Conservation (phyloP, 139 green algal genomes). For the Chlamydomonas schloesseri region DNA sequence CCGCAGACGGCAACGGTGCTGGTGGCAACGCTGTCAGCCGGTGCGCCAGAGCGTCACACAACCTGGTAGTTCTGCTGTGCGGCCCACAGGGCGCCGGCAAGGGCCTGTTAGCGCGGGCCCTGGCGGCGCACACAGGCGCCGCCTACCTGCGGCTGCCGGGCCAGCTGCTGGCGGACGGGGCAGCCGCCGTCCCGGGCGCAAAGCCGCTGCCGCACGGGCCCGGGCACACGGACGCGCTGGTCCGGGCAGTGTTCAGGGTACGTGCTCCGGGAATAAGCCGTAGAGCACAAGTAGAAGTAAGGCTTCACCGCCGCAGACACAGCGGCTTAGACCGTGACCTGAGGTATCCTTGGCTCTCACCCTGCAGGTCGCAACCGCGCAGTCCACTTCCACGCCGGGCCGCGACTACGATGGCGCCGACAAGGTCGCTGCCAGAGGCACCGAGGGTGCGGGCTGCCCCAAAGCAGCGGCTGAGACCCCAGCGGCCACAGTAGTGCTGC, state of each 20-base stretch:
- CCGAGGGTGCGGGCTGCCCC: no score
- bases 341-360: no score
- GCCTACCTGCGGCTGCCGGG: background rate
- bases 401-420: no score
- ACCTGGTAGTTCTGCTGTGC: background rate
- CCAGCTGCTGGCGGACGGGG: background rate
- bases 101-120: background rate
- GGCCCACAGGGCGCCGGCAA: conserved; percentile 15
- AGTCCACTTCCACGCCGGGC: no score
- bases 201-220: background rate
- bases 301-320: no score
- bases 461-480: no score
- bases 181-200: background rate
- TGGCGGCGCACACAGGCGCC: background rate
- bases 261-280: background rate
- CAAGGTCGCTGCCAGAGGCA: no score
- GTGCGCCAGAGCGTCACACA: background rate
- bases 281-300: no score
- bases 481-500: background rate
- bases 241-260: conserved; percentile 8
- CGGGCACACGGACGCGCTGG: background rate
- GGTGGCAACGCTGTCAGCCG: no score
- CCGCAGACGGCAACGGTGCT: no score
- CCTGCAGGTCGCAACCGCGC: no score
- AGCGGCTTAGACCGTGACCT: no score